These are phyloP conservation scores for Beauveria caledonica DNA, from an alignment of 2,329 filamentous ascomycete species.

Conservation along the genomic window DNA sequence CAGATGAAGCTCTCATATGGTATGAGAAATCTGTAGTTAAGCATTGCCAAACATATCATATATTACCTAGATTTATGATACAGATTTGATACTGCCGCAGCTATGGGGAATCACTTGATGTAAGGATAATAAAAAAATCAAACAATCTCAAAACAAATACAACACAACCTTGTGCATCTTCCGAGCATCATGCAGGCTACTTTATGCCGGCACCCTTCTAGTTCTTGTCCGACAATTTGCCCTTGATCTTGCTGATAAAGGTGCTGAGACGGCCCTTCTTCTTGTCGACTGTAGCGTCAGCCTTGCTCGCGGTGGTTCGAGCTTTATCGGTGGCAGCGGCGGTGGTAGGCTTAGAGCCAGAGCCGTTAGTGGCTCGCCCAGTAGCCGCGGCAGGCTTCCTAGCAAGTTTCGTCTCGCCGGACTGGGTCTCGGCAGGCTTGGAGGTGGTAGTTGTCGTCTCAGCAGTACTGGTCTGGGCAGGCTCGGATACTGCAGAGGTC, in stretches of 20 bases:
- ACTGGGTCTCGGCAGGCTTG: background rate
- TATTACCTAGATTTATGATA: slow-evolving; percentile 28
- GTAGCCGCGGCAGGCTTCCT: slow-evolving; percentile 14
- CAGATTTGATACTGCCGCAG: slow-evolving; percentile 14
- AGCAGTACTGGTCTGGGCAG: slow-evolving; percentile 1
- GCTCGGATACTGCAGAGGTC: background rate
- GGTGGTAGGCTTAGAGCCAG: slow-evolving; percentile 17
- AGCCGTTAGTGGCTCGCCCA: slow-evolving; percentile 15
- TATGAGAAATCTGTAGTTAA: background rate
- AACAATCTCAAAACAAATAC: slow-evolving; percentile 22
- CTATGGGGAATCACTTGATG: slow-evolving; percentile 31
- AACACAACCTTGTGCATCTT: background rate
- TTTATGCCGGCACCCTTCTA: slow-evolving; percentile 9
- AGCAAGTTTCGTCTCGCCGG: slow-evolving; percentile 5
- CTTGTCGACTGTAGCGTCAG: background rate
- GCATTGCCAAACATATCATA: slow-evolving; percentile 21
- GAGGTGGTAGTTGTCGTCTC: background rate
- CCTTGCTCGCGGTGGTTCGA: background rate
- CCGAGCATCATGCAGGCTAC: background rate
- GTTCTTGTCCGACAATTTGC: slow-evolving; percentile 32
- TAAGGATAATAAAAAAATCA: slow-evolving; percentile 25
- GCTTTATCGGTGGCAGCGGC: slow-evolving; percentile 2
- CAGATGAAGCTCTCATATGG: background rate
- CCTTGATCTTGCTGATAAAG: slow-evolving; percentile 51
- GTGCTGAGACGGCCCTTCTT: slow-evolving; percentile 57